Base-by-base conservation (phyloP, 495 filamentous ascomycete genomes). In the Elaphomyces granulatus region DNA sequence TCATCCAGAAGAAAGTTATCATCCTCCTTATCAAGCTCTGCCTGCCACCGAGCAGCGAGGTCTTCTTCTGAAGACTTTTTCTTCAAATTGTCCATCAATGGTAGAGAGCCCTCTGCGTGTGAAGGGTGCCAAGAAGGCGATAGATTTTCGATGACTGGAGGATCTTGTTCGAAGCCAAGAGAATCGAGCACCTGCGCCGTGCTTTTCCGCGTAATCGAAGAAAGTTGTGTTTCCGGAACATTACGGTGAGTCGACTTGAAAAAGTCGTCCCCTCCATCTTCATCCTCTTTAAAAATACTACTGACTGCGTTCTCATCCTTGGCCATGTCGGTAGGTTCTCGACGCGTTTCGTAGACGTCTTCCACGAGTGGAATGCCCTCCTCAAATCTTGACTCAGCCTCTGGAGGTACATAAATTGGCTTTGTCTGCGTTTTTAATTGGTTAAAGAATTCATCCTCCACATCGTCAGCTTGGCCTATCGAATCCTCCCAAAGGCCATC, bases 21-120 rank as follows among this genome's bases (percentile, higher is more conserved):
- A 30, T 76, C 83, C 47, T 90, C 87, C 31, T 76, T 80, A 21
- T 61, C 81, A 47, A 95, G 67, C 43, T 82, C 81, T 32, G 78
- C 83, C 48, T 85, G 67, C 90, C 90, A 95, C 45, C 78, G 74
- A 2, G 80, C 81, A 34, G 81, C 79, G 4, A 90, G 58, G 47
- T 90, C 80, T 20, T 70, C 67, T 31, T 77, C 70, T 3, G 56
- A 41, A 1, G 56, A 51, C 32, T 56, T 50, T 15, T 48, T 36
- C 15, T 50, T 44, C 1, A 38, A 26, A 6, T 41, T 40, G 32
- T 54, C 44, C 4, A 9, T 26, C 15, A 20, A 19, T 14, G 32
- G 30, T 21, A 56, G 46, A 28, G 23, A 6, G 23, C 12, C 23
- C 45, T 55, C 55, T 20, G 49, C 49, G 12, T 12, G 6, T 28